A percentile compares a stretch with the other conserved stretches of the same genome.
Evolutionary conservation across 805 yeast genomes (phyloP).

Genomic region (Kluyveromyces wickerhamii): DNA sequence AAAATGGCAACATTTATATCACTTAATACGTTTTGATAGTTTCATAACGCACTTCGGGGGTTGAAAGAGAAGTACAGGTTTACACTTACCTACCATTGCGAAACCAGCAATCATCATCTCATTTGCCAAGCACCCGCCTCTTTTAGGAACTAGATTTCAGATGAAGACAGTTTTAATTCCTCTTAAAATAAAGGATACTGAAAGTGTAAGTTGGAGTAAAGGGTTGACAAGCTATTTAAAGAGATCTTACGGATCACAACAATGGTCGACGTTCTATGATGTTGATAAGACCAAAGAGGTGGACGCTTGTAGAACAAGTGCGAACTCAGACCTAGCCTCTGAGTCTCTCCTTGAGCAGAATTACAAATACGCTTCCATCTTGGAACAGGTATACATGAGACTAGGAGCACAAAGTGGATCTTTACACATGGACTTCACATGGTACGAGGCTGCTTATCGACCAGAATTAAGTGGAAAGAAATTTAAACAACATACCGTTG

Average conservation of each 20-base stretch:
- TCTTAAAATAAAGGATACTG: conserved; percentile 26
- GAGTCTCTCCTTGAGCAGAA: conserved; percentile 28
- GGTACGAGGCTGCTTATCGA: conserved; percentile 68
- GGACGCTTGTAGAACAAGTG: conserved; percentile 23
- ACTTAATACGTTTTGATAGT: conserved; percentile 2
- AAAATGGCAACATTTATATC: neutral
- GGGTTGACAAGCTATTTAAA: conserved; percentile 25
- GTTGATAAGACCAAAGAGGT: conserved; percentile 20
- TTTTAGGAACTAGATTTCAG: too few species aligned
- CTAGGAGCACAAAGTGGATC: conserved; percentile 55
- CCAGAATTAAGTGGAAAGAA: conserved; percentile 25
- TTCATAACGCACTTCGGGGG: too few species aligned
- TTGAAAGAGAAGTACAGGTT: too few species aligned
- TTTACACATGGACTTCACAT: conserved; percentile 57
- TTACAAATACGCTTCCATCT: conserved; percentile 67
- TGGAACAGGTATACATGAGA: conserved; percentile 72
- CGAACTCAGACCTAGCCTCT: conserved; percentile 27
- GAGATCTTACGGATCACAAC: conserved; percentile 24
- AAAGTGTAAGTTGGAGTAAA: conserved; percentile 24
- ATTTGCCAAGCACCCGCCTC: too few species aligned
- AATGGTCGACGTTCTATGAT: conserved; percentile 27
- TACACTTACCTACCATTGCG: too few species aligned
- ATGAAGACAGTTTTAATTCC: conserved; percentile 23
- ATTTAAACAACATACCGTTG: conserved; percentile 66
- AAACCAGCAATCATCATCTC: too few species aligned